Evolutionary conservation across 768 basidiomycete genomes (phyloP), one percentile per base, ranked within the genome.

Genomic region (Pulveroboletus sp.): DNA sequence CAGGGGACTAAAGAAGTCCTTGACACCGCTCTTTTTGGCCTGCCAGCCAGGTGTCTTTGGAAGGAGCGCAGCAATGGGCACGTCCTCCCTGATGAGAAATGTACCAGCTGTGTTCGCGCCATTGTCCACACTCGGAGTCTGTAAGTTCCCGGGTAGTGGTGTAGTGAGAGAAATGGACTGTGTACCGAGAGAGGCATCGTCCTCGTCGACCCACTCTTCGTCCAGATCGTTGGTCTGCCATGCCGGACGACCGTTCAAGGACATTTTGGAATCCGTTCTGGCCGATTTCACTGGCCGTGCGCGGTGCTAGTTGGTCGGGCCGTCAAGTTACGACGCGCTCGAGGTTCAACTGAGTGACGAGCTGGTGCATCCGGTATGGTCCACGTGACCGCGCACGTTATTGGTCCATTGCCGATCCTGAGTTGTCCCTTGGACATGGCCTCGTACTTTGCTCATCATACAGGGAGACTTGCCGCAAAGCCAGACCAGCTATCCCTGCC

Each of bases 211-310:
- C 93, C 93, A 96, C 73, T 94, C 93, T 58, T 94, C 92, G 51
- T 82, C 84, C 7, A 96, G 80, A 63, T 94, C 93, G 47, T 89
- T 88, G 1, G 90, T 91, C 65, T 89, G 84, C 89, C 89, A 92
- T 43, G 78, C 89, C 18, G 89, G 89, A 39, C 69, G 71, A 43
- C 45, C 43, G 28, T 50, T 37, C 33, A 32, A 32, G 17, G 55
- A 40, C 51, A 63, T 62, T 21, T 2, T 30, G 18, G 33, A 6
- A 8, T 26, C 24, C 33, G n/a, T 35, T 26, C 32, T 33, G 18
- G 17, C 17, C 30, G 31, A 28, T 14, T 37, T 49, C 17, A 26
- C 26, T 42, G 30, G 43, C n/a, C 39, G 26, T 35, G 2, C 21
- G 21, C n/a, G 28, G 27, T 13, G 50, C 17, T 38, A 17, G 39